Percentiles rank a stretch among this genome's conserved stretches.
These are phyloP conservation scores for Leptoxyphium fumago DNA, from an alignment of 2,329 filamentous ascomycete species.

Conservation along the genomic window DNA sequence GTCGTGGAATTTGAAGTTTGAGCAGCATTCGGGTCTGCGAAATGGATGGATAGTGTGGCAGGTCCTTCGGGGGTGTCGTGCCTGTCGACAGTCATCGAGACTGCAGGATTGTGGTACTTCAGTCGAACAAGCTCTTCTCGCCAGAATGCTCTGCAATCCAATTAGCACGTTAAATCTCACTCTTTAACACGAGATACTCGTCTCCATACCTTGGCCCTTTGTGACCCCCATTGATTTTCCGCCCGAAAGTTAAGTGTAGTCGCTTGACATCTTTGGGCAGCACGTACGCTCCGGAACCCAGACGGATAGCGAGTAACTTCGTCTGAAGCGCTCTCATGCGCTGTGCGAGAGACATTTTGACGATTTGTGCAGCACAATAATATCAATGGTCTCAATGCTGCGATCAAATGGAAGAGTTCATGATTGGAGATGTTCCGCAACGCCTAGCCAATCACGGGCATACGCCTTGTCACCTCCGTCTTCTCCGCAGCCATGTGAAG, in stretches of 20 bases:
- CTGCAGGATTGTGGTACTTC: slow-evolving; percentile 83
- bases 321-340: slow-evolving; percentile 61
- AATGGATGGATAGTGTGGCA: slow-evolving; percentile 52
- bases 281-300: slow-evolving; percentile 70
- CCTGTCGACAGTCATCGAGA: slow-evolving; percentile 71
- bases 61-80: slow-evolving; percentile 40
- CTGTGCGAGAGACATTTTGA: slow-evolving; percentile 32
- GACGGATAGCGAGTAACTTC: slow-evolving; percentile 59
- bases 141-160: slow-evolving; percentile 68
- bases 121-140: slow-evolving; percentile 64
- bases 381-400: too few species aligned
- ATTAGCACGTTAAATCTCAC: slow-evolving; percentile 25
- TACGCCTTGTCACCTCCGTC: neutral
- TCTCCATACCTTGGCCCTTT: slow-evolving; percentile 50
- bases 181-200: slow-evolving; percentile 2
- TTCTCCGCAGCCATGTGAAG: neutral
- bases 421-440: too few species aligned
- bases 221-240: slow-evolving; percentile 49
- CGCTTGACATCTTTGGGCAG: slow-evolving; percentile 62
- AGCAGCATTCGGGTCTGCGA: slow-evolving; percentile 23
- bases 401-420: too few species aligned
- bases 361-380: too few species aligned
- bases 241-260: slow-evolving; percentile 61
- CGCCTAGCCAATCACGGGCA: neutral
- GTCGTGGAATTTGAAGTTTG: slow-evolving; percentile 14